Evolutionary conservation across 306 rosid species (phyloP), one percentile per base, ranked within the genome.

Genomic region (Astragalus glycyphyllos): DNA sequence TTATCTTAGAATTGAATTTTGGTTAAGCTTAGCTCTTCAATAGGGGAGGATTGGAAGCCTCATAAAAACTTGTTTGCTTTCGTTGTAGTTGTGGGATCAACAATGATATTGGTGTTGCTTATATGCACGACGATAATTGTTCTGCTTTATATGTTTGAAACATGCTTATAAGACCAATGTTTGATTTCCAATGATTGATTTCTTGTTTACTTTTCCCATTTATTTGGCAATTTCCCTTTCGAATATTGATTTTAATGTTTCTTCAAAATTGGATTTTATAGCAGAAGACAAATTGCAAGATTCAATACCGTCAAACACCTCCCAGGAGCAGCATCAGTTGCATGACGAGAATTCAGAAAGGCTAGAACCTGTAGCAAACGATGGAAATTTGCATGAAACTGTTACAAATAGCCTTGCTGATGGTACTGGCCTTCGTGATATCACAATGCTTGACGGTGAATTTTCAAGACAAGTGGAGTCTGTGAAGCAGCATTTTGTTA

Each of bases 251-350:
- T 61, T 47, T 51, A 8, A n/a, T 17, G 6, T 69, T 46, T 5
- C 53, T 75, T 57, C 66, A 11, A 45, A 23, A 40, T 34, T 37
- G 60, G 65, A 72, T 46, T 84, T 78, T 69, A 41, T 71, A 23
- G 77, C 79, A 84, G 97, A 93, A 76, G 96, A 88, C 17, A 85
- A 77, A 71, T 68, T 80, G 5, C 84, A 85, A 74, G 97, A 88
- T 70, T 68, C 85, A 13, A 20, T 55, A 8, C 76, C 11, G 0
- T 16, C 73, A 8, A 84, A 83, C 66, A 56, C 86, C 38, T 77
- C 84, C 12, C 83, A 48, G 75, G 92, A 89, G 76, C 80, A 86
- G 76, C 78, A 79, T 2, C 92, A 77, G 54, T 56, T 44, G 8
- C 65, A 61, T 17, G 86, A 87, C 13, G 11, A 31, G 29, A 71